phyloP scores from a whole-genome alignment of 23 red algal species.

The Gracilaria gracilis region DNA sequence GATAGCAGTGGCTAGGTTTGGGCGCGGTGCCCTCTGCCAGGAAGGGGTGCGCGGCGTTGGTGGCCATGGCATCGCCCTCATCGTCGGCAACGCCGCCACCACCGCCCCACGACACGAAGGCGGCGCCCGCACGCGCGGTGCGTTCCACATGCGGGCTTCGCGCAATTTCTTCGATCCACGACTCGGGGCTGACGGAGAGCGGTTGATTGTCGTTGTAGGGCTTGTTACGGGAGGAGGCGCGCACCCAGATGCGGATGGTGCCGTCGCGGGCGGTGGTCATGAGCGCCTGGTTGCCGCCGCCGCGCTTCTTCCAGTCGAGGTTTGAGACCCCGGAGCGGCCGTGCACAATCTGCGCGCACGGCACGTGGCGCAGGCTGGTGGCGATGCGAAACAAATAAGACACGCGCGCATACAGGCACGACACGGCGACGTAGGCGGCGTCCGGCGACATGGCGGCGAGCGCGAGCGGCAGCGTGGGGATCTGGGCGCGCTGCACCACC shows the following conservation, averaged over 20 bases:
- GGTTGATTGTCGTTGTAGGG: neutral
- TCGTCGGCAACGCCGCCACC: slow-evolving; percentile 85
- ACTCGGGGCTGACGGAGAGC: slow-evolving; percentile 34
- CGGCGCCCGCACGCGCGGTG: slow-evolving; percentile 54
- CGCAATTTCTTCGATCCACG: slow-evolving; percentile 84
- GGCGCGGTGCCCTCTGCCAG: slow-evolving; percentile 58
- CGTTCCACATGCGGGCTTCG: slow-evolving; percentile 82
- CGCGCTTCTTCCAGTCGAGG: slow-evolving; percentile 82
- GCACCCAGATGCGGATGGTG: slow-evolving; percentile 77
- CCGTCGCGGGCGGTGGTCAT: slow-evolving; percentile 86
- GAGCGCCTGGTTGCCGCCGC: slow-evolving; percentile 86
- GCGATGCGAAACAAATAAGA: slow-evolving; percentile 33
- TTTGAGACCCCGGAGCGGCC: slow-evolving; percentile 74
- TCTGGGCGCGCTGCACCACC: neutral
- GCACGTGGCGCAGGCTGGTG: neutral
- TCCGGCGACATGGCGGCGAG: slow-evolving; percentile 49
- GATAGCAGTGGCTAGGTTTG: slow-evolving; percentile 49
- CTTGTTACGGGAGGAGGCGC: slow-evolving; percentile 13
- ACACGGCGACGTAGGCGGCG: slow-evolving; percentile 28
- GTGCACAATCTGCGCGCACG: slow-evolving; percentile 62
- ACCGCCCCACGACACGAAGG: slow-evolving; percentile 81
- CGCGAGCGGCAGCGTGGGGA: slow-evolving; percentile 24
- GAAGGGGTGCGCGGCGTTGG: slow-evolving; percentile 51
- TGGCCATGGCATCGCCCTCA: slow-evolving; percentile 79
- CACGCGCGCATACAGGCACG: slow-evolving; percentile 32